Conservation (phyloP, 768 basidiomycete species). For the Suillus subalutaceus region DNA sequence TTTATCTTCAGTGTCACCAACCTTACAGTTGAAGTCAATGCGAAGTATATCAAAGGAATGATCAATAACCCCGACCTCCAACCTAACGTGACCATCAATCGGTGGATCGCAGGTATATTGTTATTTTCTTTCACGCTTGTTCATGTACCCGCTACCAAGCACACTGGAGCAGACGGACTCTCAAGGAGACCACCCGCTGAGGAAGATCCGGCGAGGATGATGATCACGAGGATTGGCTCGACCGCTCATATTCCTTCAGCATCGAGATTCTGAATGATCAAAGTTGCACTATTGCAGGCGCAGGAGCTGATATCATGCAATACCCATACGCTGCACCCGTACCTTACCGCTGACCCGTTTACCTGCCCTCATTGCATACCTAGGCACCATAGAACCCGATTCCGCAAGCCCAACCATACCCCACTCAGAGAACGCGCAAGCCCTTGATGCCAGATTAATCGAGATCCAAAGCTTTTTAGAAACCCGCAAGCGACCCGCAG, state of each 20-base stretch:
- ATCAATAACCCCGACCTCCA: conserved; percentile 41
- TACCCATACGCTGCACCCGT: too few species aligned
- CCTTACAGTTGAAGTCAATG: conserved; percentile 41
- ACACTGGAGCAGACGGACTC: background rate
- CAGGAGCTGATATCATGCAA: too few species aligned
- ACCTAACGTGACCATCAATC: conserved; percentile 41
- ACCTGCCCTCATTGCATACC: rapidly evolving
- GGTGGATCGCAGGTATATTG: conserved; percentile 38
- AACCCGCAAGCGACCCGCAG: rapidly evolving
- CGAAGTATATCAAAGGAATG: conserved; percentile 47
- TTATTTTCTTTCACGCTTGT: conserved; percentile 31
- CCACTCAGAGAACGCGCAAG: too few species aligned
- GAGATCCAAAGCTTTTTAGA: too few species aligned
- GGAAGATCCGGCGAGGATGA: background rate
- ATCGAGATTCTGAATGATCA: background rate
- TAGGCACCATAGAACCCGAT: background rate
- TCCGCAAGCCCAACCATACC: too few species aligned
- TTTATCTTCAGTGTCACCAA: conserved; percentile 30
- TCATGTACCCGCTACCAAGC: conserved; percentile 27
- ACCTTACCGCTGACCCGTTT: background rate
- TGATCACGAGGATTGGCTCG: background rate
- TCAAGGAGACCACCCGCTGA: background rate
- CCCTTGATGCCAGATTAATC: rapidly evolving
- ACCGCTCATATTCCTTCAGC: background rate
- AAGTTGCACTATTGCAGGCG: too few species aligned